Evolutionary conservation across 371 early-diverging fungal genomes (phyloP).

Genomic region (Actinomortierella wolfii): DNA sequence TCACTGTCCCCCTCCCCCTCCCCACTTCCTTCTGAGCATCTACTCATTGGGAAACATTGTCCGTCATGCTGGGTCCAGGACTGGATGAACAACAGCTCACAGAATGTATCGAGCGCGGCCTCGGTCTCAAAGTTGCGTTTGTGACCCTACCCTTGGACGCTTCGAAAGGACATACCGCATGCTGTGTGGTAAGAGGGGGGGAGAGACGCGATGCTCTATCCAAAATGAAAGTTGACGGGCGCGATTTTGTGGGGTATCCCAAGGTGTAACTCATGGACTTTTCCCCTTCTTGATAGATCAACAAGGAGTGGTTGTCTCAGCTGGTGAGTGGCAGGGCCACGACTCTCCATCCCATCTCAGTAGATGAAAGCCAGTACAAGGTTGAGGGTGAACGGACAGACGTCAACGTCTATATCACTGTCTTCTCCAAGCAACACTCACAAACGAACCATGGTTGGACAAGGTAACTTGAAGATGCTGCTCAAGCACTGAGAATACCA

Average conservation of each 20-base stretch:
- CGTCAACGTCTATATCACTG: constrained; percentile 42
- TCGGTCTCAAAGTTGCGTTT: constrained; percentile 65
- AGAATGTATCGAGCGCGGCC: constrained; percentile 53
- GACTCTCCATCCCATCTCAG: constrained; percentile 1
- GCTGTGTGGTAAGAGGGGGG: constrained; percentile 58
- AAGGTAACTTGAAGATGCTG: constrained; percentile 6
- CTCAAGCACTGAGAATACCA: too few species aligned
- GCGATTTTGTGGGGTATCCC: neutral
- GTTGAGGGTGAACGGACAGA: constrained; percentile 8
- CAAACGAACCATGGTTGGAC: constrained; percentile 29
- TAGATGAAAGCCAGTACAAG: neutral
- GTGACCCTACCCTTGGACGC: constrained; percentile 62
- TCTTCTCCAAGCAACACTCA: constrained; percentile 30
- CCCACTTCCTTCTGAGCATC: too few species aligned
- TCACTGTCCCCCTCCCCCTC: too few species aligned
- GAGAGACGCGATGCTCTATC: neutral
- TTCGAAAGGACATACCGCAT: constrained; percentile 57
- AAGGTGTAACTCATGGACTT: neutral
- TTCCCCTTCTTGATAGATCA: constrained; percentile 10
- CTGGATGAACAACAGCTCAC: constrained; percentile 37
- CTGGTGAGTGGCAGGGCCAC: constrained; percentile 28
- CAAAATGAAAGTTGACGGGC: neutral
- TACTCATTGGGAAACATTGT: too few species aligned
- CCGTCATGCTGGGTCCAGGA: constrained; percentile 34
- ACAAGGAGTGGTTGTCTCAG: constrained; percentile 40